Evolutionary conservation across 2,329 filamentous ascomycete genomes (phyloP), one percentile per base, ranked within the genome.

Genomic region (Pestalotiopsis sp.): DNA sequence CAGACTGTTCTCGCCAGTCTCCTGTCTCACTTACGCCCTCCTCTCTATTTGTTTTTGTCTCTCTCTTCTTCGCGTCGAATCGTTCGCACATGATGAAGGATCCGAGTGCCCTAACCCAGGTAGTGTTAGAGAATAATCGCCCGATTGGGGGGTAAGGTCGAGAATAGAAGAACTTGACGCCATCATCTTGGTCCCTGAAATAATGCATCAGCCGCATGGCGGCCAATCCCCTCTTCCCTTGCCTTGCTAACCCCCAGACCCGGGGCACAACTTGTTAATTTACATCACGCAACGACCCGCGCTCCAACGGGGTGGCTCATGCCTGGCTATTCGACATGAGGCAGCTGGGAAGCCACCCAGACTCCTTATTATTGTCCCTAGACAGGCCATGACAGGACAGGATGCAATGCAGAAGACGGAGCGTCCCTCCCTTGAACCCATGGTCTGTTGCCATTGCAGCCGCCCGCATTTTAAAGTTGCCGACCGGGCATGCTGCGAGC

Each of bases 391-490:
- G 57, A 5, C 25, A 23, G n/a, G 13, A 23, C 57, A n/a, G 25
- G 17, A n/a, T 62, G 27, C 59, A 59, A 13, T 25, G 57, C n/a
- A 61, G 17, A 14, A 31, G 59, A 63, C 13, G 41, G 13, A 12
- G 36, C 7, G 17, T 13, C 23, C 20, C 13, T 27, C 3, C 60
- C 6, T 49, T 23, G 13, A 64, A 64, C n/a, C 39, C 23, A 49
- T 64, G 41, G 38, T 64, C 39, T 57, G 63, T 56, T 57, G 39
- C 39, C 31, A 45, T 56, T 57, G 39, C 63, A 31, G 17, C 45
- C 41, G 63, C 63, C 63, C 63, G 63, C 45, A 56, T 36, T 65
- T 65, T 65, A 65, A 65, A 49, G 63, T 65, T 65, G 41, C 17
- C 36, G n/a, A 39, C 49, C 49, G 63, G 63, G 45, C 23, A 45